Conservation (phyloP, 768 basidiomycete genomes). For the Mycena capillaripes region DNA sequence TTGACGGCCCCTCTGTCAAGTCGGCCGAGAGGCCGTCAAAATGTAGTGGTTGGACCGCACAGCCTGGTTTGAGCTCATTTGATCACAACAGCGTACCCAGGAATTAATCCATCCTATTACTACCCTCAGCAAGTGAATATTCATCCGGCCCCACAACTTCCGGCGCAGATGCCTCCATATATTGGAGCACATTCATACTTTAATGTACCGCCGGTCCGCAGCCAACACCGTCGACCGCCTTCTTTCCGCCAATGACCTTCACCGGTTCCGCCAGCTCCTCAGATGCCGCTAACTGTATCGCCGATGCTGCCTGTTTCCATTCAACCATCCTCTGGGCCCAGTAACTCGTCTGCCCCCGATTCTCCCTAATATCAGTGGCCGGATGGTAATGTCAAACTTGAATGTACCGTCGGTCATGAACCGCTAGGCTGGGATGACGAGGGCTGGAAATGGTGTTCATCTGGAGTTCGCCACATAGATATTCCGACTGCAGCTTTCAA, state of each 20-base stretch:
- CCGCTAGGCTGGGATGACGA: neutral
- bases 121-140: neutral
- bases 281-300: neutral
- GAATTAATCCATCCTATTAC: neutral
- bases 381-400: conserved; percentile 3
- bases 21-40: too few species aligned
- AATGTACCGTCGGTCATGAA: neutral
- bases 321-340: too few species aligned
- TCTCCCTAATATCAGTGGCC: conserved; percentile 8
- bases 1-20: too few species aligned
- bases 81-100: too few species aligned
- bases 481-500: neutral
- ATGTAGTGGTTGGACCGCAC: too few species aligned
- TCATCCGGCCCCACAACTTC: neutral
- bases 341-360: neutral
- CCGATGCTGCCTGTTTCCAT: neutral
- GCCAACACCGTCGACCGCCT: neutral
- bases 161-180: neutral
- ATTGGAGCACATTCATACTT: neutral
- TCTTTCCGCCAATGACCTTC: neutral
- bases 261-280: neutral
- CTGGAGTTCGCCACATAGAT: neutral
- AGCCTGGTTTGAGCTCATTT: neutral
- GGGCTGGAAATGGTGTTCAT: neutral
- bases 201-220: neutral